Conservation (phyloP, 805 yeast genomes). For the Barnettozyma wickerhamii region DNA sequence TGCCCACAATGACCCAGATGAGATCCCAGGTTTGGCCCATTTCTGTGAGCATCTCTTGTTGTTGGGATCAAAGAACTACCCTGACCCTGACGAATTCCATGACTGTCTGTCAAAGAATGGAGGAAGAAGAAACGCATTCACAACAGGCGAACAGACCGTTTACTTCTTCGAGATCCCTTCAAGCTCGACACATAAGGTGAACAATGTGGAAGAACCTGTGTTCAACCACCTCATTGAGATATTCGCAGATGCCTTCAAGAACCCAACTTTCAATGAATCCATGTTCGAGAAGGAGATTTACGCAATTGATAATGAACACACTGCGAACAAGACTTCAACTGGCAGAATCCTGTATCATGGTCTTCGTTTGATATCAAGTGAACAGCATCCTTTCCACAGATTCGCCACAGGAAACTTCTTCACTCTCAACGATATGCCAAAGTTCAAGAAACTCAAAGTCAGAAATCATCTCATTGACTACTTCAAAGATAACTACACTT, state of each 20-base stretch:
- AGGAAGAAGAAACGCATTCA: conserved; percentile 63
- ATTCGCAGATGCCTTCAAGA: conserved; percentile 47
- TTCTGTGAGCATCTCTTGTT: conserved; percentile 75
- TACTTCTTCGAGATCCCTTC: conserved; percentile 61
- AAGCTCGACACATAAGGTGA: conserved; percentile 23
- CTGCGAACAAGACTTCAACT: conserved; percentile 39
- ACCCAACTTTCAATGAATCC: conserved; percentile 44
- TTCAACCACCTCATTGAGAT: conserved; percentile 43
- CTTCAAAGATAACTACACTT: conserved; percentile 37
- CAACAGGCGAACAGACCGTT: conserved; percentile 63
- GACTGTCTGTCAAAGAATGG: conserved; percentile 41
- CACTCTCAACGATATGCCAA: conserved; percentile 40
- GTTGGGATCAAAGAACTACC: conserved; percentile 52
- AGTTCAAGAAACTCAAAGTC: conserved; percentile 31
- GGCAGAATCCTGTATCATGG: conserved; percentile 58
- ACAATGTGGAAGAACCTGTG: conserved; percentile 24
- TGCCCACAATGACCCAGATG: conserved; percentile 70
- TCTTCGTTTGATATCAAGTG: conserved; percentile 43
- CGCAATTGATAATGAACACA: conserved; percentile 66
- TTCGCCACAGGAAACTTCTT: conserved; percentile 61
- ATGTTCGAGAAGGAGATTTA: conserved; percentile 46
- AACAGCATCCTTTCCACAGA: conserved; percentile 48
- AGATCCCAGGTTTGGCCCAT: conserved; percentile 81
- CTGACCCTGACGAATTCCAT: conserved; percentile 42
- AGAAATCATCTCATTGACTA: conserved; percentile 34